phyloP scores from a whole-genome alignment of 345 rosid genomes.

The Eutrema japonicum region DNA sequence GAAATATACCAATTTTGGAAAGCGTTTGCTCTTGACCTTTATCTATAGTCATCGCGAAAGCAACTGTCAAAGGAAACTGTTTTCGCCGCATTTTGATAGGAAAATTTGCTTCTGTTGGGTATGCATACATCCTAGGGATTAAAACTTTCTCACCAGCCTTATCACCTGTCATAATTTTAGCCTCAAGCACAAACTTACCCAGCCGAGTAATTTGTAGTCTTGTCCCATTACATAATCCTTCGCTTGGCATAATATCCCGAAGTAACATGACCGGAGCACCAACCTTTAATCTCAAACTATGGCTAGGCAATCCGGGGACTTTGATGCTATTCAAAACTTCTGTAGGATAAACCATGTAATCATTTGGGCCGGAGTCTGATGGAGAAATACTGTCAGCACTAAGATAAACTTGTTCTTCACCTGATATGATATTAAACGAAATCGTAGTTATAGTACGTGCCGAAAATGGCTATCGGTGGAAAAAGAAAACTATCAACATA shows the following conservation, averaged over 20 bases:
- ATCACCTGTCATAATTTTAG: slow-evolving; percentile 6
- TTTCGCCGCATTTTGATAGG: neutral
- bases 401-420: neutral
- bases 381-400: slow-evolving; percentile 20
- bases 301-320: neutral
- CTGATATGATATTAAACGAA: neutral
- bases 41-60: slow-evolving; percentile 27
- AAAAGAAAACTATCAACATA: neutral
- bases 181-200: neutral
- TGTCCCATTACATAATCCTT: neutral
- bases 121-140: neutral
- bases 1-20: slow-evolving; percentile 12
- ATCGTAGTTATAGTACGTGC: slow-evolving; percentile 6
- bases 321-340: neutral
- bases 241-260: neutral
- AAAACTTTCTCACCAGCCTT: neutral
- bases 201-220: slow-evolving; percentile 22
- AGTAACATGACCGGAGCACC: slow-evolving; percentile 30
- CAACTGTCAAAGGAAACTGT: slow-evolving; percentile 24
- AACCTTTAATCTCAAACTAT: slow-evolving; percentile 22
- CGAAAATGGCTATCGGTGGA: neutral
- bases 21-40: neutral
- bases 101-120: neutral
- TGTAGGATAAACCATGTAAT: neutral
- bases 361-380: neutral